Percentiles rank a stretch among this genome's conserved stretches.
phyloP scores from a whole-genome alignment of 257 asterid species.

The Fraxinus americana region DNA sequence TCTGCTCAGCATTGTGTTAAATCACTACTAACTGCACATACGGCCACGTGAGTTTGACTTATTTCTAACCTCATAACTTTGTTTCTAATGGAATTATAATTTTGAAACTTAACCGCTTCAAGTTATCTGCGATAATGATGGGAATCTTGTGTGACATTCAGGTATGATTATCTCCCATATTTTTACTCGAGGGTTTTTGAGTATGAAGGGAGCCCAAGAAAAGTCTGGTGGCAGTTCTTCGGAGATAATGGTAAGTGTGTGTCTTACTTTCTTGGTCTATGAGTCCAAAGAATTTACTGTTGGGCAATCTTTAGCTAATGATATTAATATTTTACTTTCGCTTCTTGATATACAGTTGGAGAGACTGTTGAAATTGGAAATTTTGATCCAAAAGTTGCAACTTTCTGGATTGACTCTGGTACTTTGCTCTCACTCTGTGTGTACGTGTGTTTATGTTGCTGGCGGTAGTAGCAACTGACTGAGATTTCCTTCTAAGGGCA shows the following conservation, averaged over 20 bases:
- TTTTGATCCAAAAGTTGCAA: conserved; percentile 84
- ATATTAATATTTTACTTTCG: conserved; percentile 21
- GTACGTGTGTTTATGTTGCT: neutral
- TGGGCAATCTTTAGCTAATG: conserved; percentile 1
- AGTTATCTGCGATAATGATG: conserved; percentile 8
- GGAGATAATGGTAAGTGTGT: conserved; percentile 78
- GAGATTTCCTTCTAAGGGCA: neutral
- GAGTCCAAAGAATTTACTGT: neutral
- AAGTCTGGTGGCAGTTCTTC: conserved; percentile 97
- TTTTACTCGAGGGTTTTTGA: conserved; percentile 96
- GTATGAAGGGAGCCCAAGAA: conserved; percentile 92
- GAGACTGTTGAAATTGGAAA: conserved; percentile 65
- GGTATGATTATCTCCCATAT: conserved; percentile 93
- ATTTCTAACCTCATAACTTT: conserved; percentile 14
- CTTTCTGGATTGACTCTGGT: conserved; percentile 96
- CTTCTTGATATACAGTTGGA: conserved; percentile 60
- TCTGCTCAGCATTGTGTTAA: conserved; percentile 91
- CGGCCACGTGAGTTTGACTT: conserved; percentile 54
- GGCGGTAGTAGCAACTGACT: neutral
- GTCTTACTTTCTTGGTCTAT: neutral
- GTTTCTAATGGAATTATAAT: conserved; percentile 12
- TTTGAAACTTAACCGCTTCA: conserved; percentile 18
- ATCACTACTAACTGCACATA: conserved; percentile 76
- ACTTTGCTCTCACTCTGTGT: conserved; percentile 17
- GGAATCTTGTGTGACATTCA: conserved; percentile 29